phyloP scores from a whole-genome alignment of 1,284 basidiomycete species.

The Pisolithus thermaeus region DNA sequence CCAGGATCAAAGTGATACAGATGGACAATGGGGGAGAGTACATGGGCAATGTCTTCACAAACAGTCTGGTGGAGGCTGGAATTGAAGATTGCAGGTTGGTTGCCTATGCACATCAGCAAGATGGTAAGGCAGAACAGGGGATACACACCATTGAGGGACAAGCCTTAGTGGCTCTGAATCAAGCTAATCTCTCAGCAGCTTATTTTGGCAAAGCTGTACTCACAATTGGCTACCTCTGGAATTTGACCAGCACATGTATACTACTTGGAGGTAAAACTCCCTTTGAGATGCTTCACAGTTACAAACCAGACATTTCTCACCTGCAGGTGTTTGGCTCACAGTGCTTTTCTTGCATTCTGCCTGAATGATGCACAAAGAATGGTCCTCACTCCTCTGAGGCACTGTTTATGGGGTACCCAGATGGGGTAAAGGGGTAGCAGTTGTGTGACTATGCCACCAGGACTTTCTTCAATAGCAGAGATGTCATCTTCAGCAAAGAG shows the following conservation, averaged over 20 bases:
- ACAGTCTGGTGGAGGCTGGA: too few species aligned
- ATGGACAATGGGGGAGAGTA: too few species aligned
- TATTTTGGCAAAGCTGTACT: background rate
- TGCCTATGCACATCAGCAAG: too few species aligned
- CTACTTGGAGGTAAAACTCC: background rate
- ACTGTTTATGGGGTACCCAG: too few species aligned
- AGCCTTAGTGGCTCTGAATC: background rate
- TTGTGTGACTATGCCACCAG: background rate
- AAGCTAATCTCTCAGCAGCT: background rate
- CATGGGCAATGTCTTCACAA: too few species aligned
- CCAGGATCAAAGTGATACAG: too few species aligned
- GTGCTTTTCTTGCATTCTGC: too few species aligned
- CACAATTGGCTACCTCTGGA: background rate
- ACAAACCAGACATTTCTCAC: conserved; percentile 10
- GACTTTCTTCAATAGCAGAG: background rate
- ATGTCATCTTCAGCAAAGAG: background rate
- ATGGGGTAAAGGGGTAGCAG: too few species aligned
- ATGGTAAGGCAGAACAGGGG: background rate
- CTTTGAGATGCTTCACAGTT: conserved; percentile 5
- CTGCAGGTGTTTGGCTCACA: background rate
- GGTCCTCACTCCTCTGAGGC: too few species aligned
- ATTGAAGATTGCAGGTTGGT: too few species aligned
- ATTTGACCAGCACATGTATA: background rate
- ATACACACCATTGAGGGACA: background rate
- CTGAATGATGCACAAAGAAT: too few species aligned